A percentile compares a stretch with the other conserved stretches of the same genome.
Evolutionary conservation across 78 protist genomes (phyloP).

Genomic region (Dictyostelium brefeldianum): DNA sequence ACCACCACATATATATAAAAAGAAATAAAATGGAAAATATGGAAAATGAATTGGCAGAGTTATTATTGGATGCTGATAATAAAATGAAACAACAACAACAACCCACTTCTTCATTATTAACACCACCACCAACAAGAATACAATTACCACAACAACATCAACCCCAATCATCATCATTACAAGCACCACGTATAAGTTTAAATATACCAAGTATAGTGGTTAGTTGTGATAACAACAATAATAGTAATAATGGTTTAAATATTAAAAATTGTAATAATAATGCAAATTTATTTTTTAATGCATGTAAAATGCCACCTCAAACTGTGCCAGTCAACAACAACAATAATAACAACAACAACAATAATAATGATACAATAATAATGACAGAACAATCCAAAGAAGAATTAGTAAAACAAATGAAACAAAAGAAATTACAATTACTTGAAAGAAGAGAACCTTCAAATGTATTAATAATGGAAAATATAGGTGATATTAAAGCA

Average conservation of each 20-base stretch:
- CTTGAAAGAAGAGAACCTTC: slow-evolving; percentile 38
- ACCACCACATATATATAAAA: too few species aligned
- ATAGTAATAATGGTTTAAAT: neutral
- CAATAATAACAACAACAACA: neutral
- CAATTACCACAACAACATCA: neutral
- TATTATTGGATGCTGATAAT: too few species aligned
- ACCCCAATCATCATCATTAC: neutral
- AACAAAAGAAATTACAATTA: slow-evolving; percentile 28
- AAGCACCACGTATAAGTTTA: neutral
- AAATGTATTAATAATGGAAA: slow-evolving; percentile 54
- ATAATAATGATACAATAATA: neutral
- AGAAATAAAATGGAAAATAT: too few species aligned
- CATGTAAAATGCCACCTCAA: too few species aligned
- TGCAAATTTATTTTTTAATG: too few species aligned
- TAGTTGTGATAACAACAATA: neutral
- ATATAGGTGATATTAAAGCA: neutral
- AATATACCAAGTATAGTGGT: neutral
- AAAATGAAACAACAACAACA: too few species aligned
- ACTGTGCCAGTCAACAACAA: neutral
- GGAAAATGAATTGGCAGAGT: neutral
- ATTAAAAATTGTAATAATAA: neutral
- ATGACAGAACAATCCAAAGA: neutral
- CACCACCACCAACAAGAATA: neutral
- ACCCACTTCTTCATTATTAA: neutral
- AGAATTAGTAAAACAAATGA: neutral